A percentile compares a stretch with the other conserved stretches of the same genome.
These are phyloP conservation scores for Xylaria digitata DNA, from an alignment of 2,329 filamentous ascomycete genomes.

Conservation along the genomic window DNA sequence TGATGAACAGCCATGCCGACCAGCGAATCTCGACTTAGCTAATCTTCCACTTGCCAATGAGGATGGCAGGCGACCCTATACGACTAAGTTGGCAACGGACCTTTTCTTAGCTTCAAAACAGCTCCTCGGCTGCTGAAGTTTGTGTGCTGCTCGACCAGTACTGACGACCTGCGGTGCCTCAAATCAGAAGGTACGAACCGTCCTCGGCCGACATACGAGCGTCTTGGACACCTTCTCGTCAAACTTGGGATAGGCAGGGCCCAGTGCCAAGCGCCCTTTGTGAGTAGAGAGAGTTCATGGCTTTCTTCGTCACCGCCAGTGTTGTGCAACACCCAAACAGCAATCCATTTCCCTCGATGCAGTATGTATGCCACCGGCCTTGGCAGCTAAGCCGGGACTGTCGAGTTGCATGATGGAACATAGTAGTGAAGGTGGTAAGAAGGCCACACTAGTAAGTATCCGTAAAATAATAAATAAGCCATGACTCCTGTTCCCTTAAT, in stretches of 20 bases:
- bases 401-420: constrained; percentile 14
- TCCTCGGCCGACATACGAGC: constrained; percentile 6
- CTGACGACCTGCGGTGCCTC: constrained; percentile 18
- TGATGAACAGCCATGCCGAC: neutral
- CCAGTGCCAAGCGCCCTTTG: constrained; percentile 35
- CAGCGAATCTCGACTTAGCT: constrained; percentile 14
- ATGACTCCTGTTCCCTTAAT: neutral
- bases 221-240: constrained; percentile 24
- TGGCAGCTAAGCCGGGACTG: constrained; percentile 36
- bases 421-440: constrained; percentile 16
- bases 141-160: constrained; percentile 10
- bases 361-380: constrained; percentile 39
- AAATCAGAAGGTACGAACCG: constrained; percentile 24
- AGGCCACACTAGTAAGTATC: constrained; percentile 10
- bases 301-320: constrained; percentile 38
- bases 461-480: constrained; percentile 14
- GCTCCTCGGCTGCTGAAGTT: constrained; percentile 16
- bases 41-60: neutral
- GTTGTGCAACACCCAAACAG: constrained; percentile 36
- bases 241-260: constrained; percentile 24
- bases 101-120: neutral
- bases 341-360: constrained; percentile 33
- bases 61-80: constrained; percentile 11
- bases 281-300: constrained; percentile 32
- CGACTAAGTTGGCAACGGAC: constrained; percentile 3